These are phyloP conservation scores for Salix udensis DNA, from an alignment of 345 rosid species.

Conservation along the genomic window DNA sequence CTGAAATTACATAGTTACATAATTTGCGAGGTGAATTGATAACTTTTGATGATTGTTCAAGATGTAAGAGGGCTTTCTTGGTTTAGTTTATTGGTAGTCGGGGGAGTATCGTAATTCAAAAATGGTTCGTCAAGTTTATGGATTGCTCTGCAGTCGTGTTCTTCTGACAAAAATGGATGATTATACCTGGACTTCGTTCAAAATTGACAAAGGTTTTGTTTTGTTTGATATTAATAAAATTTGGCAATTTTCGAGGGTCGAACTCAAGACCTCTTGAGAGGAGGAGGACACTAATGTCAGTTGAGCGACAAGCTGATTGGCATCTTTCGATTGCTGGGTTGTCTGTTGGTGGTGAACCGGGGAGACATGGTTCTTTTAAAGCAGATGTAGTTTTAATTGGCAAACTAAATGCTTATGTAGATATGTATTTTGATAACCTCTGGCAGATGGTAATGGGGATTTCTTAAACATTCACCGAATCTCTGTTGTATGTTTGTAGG, in stretches of 20 bases:
- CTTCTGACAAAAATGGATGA: too few species aligned
- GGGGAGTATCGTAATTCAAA: too few species aligned
- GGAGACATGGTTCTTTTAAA: not conserved
- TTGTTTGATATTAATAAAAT: not conserved
- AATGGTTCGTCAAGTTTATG: too few species aligned
- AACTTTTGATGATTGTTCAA: not conserved
- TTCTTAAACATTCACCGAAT: not conserved
- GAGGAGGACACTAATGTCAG: too few species aligned
- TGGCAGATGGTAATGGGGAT: not conserved
- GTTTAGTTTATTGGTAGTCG: not conserved
- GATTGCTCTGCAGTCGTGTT: not conserved
- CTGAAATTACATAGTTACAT: too few species aligned
- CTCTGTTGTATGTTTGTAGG: slow-evolving; percentile 41
- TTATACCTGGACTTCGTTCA: not conserved
- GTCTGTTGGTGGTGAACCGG: not conserved
- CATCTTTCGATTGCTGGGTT: not conserved
- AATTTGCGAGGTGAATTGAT: too few species aligned
- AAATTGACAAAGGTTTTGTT: not conserved
- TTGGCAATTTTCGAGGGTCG: not conserved
- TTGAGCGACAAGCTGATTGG: too few species aligned
- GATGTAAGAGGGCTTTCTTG: not conserved
- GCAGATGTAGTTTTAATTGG: not conserved
- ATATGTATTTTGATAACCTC: not conserved
- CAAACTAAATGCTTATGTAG: not conserved
- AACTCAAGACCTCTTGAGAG: too few species aligned